A percentile compares a stretch with the other conserved stretches of the same genome.
Conservation (phyloP, 768 basidiomycete species). For the Mycena maculata region DNA sequence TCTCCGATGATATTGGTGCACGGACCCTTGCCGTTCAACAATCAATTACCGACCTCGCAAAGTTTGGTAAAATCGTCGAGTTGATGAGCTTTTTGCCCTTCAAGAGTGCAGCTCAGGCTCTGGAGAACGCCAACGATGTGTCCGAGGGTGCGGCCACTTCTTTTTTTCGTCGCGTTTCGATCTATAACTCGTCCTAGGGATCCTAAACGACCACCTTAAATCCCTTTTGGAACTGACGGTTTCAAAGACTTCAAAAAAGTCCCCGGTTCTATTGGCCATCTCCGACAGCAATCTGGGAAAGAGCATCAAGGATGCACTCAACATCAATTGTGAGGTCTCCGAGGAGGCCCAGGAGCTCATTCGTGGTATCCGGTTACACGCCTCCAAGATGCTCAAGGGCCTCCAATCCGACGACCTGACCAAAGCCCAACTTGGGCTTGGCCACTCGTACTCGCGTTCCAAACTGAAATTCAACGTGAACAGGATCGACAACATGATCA, state of each 20-base stretch:
- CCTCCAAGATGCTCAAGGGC: slow-evolving; percentile 88
- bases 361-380: slow-evolving; percentile 93
- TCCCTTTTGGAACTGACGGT: slow-evolving; percentile 90
- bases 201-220: slow-evolving; percentile 86
- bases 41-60: slow-evolving; percentile 86
- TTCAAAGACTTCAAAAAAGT: slow-evolving; percentile 77
- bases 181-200: slow-evolving; percentile 59
- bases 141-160: slow-evolving; percentile 82
- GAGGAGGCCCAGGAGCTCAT: slow-evolving; percentile 87
- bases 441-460: slow-evolving; percentile 96
- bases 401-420: slow-evolving; percentile 89
- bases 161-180: slow-evolving; percentile 5
- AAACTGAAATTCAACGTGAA: slow-evolving; percentile 99
- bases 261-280: slow-evolving; percentile 80
- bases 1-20: slow-evolving; percentile 88
- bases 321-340: slow-evolving; percentile 83
- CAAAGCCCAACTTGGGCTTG: slow-evolving; percentile 95
- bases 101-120: slow-evolving; percentile 90
- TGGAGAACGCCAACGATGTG: slow-evolving; percentile 96
- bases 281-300: slow-evolving; percentile 80
- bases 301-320: slow-evolving; percentile 78
- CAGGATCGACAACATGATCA: slow-evolving; percentile 99
- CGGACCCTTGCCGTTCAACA: slow-evolving; percentile 84
- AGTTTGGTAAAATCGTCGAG: slow-evolving; percentile 93
- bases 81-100: slow-evolving; percentile 93